Conservation (phyloP, 768 basidiomycete species). For the Leccinum disarticulatum region DNA sequence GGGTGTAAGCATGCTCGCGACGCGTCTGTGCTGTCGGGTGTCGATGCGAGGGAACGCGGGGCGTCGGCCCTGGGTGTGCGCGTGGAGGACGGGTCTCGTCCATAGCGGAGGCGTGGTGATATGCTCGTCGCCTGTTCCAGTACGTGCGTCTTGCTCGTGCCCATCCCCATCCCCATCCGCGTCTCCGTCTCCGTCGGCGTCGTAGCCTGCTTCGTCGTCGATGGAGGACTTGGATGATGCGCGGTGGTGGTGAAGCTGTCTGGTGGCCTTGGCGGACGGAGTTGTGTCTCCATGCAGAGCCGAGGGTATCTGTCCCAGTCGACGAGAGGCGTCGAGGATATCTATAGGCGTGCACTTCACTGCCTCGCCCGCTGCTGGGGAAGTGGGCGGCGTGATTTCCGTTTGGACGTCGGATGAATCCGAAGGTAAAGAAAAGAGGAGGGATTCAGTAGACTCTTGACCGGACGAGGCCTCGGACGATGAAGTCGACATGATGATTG, state of each 20-base stretch:
- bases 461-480: slow-evolving; percentile 15
- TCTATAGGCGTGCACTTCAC: slow-evolving; percentile 9
- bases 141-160: neutral
- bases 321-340: slow-evolving; percentile 14
- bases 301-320: slow-evolving; percentile 7
- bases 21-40: slow-evolving; percentile 26
- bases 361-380: slow-evolving; percentile 16
- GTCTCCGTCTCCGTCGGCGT: slow-evolving; percentile 21
- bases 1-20: slow-evolving; percentile 26
- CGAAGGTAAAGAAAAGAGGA: slow-evolving; percentile 11
- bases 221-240: neutral
- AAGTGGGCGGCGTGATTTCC: slow-evolving; percentile 21
- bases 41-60: slow-evolving; percentile 24
- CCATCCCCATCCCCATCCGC: neutral
- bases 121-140: neutral
- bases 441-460: slow-evolving; percentile 12
- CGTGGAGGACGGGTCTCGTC: neutral
- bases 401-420: slow-evolving; percentile 19
- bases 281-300: neutral
- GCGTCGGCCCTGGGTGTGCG: neutral
- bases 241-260: neutral
- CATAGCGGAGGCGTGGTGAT: too few species aligned
- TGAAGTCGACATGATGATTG: slow-evolving; percentile 12
- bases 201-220: slow-evolving; percentile 27
- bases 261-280: slow-evolving; percentile 3